Percentiles rank a stretch among this genome's conserved stretches.
phyloP scores from a whole-genome alignment of 441 rosid species.

The Corymbia calophylla region DNA sequence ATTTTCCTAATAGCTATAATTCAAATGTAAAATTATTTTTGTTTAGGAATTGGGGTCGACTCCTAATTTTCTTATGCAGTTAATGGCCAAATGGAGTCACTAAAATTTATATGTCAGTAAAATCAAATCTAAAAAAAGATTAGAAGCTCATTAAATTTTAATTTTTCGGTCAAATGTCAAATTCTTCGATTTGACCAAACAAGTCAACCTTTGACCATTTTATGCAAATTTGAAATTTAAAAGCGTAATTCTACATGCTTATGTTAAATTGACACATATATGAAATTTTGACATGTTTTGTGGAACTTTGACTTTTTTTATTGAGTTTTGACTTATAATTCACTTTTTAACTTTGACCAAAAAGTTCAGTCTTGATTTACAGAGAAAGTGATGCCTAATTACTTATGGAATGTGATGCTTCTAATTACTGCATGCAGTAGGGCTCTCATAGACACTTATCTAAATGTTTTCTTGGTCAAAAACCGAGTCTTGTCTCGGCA shows the following conservation, averaged over 20 bases:
- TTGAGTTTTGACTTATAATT: not conserved
- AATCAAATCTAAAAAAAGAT: not conserved
- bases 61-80: not conserved
- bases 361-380: not conserved
- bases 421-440: not conserved
- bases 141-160: not conserved
- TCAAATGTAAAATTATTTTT: not conserved
- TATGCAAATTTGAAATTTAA: not conserved
- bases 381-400: not conserved
- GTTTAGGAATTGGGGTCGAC: not conserved
- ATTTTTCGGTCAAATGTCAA: not conserved
- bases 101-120: not conserved
- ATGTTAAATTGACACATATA: not conserved
- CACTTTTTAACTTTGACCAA: not conserved
- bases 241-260: not conserved
- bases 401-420: not conserved
- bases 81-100: not conserved
- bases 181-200: not conserved
- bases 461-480: not conserved
- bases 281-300: not conserved
- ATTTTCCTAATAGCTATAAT: not conserved
- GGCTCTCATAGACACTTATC: not conserved
- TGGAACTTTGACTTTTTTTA: not conserved
- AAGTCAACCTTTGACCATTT: not conserved
- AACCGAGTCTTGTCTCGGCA: not conserved